Conservation (phyloP, 2,329 filamentous ascomycete species). For the Diaporthe destruens region DNA sequence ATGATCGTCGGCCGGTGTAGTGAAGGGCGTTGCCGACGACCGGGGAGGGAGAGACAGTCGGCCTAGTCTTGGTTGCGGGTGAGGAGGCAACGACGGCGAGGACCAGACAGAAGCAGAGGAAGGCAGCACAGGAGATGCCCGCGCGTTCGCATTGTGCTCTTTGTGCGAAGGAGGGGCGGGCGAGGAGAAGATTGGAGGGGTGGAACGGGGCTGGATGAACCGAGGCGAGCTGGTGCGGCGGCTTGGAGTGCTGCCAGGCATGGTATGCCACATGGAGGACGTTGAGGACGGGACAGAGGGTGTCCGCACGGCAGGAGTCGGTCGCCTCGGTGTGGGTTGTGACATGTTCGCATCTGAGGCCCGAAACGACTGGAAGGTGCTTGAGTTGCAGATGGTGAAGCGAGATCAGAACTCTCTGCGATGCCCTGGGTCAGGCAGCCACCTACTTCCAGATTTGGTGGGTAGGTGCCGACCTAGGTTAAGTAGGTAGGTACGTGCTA, state of each 20-base stretch:
- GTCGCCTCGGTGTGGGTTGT: not conserved
- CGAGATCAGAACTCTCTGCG: not conserved
- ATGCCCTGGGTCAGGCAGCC: not conserved
- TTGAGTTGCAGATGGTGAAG: not conserved
- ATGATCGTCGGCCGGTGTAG: not conserved
- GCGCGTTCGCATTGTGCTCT: not conserved
- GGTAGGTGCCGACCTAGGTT: not conserved
- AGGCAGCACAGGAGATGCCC: not conserved
- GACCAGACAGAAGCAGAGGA: slow-evolving; percentile 23
- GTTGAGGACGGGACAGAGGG: slow-evolving; percentile 26
- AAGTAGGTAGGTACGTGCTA: not conserved
- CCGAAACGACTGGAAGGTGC: not conserved
- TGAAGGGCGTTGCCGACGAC: slow-evolving; percentile 19
- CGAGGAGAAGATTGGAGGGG: slow-evolving; percentile 37
- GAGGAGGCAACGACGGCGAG: slow-evolving; percentile 34
- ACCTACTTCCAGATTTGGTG: not conserved
- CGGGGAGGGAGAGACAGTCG: slow-evolving; percentile 20
- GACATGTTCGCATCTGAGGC: slow-evolving; percentile 14
- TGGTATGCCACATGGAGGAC: not conserved
- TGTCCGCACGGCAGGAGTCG: slow-evolving; percentile 27
- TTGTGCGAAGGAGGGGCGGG: slow-evolving; percentile 20
- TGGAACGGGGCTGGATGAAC: slow-evolving; percentile 12
- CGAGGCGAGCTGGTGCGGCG: slow-evolving; percentile 31
- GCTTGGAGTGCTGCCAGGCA: slow-evolving; percentile 6
- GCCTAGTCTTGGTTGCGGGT: slow-evolving; percentile 11